Base-by-base conservation (phyloP, 73 alveolate genomes). In the Paramecium caudatum region DNA sequence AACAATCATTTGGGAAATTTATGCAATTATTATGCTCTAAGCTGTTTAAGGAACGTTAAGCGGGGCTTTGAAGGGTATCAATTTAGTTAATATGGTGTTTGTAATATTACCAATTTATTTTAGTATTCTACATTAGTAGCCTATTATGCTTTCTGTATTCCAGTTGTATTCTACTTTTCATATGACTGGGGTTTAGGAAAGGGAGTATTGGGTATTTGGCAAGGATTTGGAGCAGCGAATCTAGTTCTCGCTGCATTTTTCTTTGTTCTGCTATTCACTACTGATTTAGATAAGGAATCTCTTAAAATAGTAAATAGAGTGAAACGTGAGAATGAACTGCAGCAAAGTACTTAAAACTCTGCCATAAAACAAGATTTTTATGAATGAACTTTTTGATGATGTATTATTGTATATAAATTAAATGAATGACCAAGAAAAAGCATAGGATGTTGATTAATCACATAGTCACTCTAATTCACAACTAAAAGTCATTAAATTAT, bases 121-220 rank as follows among this genome's bases (percentile, higher is more conserved):
- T 55, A 55, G 80, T 74, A 74, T 10, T 74, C 88, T 19, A 74
- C 88, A 16, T 17, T 74, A 16, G 13, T 74, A 9, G 62, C 88
- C 2, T 74, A 74, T 43, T 74, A 74, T 41, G 6, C 17, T 19
- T 23, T 74, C 16, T 37, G 88, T 21, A 45, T 74, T 16, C 88
- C 88, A 37, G 17, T 74, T 6, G 88, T 74, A 0, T 34, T 45
- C 19, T 37, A 39, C 25, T 45, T 74, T 45, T 41, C 88, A 39
- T 70, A 39, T 41, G 48, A 41, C 9, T 74, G 88, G 88, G 88
- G 88, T 41, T 43, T 74, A 43, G 69, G 55, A 4, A 9, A 41
- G 8, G 88, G 88, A 74, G 68, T 21, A 10, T 4, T 37, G 6
- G 88, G 88, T 12, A 74, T 74, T n/a, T 74, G 88, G 88, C 19